Conservation (phyloP, 2,329 filamentous ascomycete species). For the Exophiala phaeomuriformis region DNA sequence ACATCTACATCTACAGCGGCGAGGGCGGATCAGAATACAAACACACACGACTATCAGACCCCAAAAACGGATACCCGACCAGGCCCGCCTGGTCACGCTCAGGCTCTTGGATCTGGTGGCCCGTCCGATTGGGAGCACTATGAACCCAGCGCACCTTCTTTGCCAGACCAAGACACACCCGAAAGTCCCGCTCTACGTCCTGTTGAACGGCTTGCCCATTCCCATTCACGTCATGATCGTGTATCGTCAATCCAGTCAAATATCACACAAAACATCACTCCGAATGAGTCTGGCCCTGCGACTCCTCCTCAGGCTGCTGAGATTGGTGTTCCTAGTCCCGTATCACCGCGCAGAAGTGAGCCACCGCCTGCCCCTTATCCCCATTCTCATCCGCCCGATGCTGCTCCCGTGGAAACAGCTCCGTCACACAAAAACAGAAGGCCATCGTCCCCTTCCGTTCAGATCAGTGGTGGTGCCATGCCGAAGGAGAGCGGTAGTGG, state of each 20-base stretch:
- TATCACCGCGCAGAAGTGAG: constrained; percentile 1
- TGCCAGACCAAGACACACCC: constrained; percentile 11
- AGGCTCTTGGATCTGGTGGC: constrained; percentile 37
- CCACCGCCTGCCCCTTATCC: constrained; percentile 1
- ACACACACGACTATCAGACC: background rate
- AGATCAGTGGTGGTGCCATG: background rate
- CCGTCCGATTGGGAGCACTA: constrained; percentile 45
- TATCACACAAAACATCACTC: constrained; percentile 2
- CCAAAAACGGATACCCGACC: constrained; percentile 10
- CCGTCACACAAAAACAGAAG: constrained; percentile 1
- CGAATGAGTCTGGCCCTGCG: constrained; percentile 1
- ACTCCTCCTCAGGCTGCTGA: constrained; percentile 16
- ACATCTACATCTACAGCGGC: background rate
- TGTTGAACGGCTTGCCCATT: background rate
- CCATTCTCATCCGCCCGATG: background rate
- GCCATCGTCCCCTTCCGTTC: constrained; percentile 6
- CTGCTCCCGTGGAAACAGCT: background rate
- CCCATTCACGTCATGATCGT: background rate
- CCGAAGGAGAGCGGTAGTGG: constrained; percentile 27
- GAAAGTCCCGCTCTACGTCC: constrained; percentile 8
- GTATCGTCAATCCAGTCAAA: constrained; percentile 1
- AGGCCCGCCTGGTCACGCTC: constrained; percentile 5
- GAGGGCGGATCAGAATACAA: constrained; percentile 1
- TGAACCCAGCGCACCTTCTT: constrained; percentile 7
- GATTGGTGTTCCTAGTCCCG: constrained; percentile 19